phyloP scores from a whole-genome alignment of 2,329 filamentous ascomycete genomes.

The Clonostachys rosea region DNA sequence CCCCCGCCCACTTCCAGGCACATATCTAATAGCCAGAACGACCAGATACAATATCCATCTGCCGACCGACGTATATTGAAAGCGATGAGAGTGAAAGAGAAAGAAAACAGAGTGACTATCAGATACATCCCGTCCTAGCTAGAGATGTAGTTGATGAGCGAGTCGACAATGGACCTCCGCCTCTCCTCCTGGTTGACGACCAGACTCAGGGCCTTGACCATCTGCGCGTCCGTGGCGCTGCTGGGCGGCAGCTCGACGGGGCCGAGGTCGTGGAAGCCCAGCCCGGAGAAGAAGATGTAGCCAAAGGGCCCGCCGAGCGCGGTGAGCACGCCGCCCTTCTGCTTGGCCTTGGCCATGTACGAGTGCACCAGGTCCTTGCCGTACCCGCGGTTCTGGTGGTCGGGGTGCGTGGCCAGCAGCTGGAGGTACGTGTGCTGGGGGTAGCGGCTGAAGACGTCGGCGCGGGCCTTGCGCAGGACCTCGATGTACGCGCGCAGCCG shows the following conservation, averaged over 20 bases:
- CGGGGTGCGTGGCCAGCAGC: slow-evolving; percentile 7
- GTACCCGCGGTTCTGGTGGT: slow-evolving; percentile 7
- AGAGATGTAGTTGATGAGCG: slow-evolving; percentile 7
- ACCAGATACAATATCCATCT: no score
- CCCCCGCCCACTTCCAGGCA: no score
- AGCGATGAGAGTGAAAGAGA: no score
- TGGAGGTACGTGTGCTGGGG: slow-evolving; percentile 6
- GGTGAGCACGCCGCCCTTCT: slow-evolving; percentile 6
- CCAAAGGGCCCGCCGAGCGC: slow-evolving; percentile 7
- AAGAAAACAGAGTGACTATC: no score
- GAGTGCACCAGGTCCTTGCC: slow-evolving; percentile 8
- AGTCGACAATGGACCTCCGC: slow-evolving; percentile 6
- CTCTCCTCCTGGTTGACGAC: slow-evolving; percentile 6
- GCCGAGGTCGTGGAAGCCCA: slow-evolving; percentile 7
- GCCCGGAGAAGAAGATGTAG: slow-evolving; percentile 9
- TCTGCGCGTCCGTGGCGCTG: slow-evolving; percentile 2
- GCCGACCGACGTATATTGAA: no score
- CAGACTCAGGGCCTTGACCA: slow-evolving; percentile 5
- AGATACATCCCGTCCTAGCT: not conserved
- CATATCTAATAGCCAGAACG: no score
- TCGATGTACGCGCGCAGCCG: slow-evolving; percentile 2
- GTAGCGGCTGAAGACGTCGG: slow-evolving; percentile 4
- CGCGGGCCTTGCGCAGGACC: slow-evolving; percentile 2
- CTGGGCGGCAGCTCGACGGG: slow-evolving; percentile 4
- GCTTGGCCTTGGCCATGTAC: slow-evolving; percentile 4